Evolutionary conservation across 1,139 yeast species (phyloP), one percentile per base, ranked within the genome.

Genomic region (Pneumocystis sp.): DNA sequence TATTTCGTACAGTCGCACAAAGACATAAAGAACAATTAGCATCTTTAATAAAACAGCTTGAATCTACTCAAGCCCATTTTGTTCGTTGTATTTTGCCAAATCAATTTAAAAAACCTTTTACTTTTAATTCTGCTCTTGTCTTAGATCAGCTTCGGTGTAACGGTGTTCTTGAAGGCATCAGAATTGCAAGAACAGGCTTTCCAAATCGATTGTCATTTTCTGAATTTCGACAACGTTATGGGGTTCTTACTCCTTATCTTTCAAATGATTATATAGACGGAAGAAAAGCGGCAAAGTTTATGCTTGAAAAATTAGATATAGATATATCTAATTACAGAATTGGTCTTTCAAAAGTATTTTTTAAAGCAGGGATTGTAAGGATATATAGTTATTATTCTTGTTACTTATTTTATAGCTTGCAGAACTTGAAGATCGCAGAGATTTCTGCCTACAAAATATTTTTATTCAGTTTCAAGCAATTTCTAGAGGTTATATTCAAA

Each of bases 81-180:
- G 97, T 95, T 39, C 82, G 99, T 71, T 95, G 99, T 75, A 95
- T 95, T 65, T 79, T 95, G 63, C 99, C 99, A 8, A 95, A 95
- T 72, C 83, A 84, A 69, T 79, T 82, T 56, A 91, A 93, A 73
- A 80, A 80, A 67, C 85, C 97, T 0, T 83, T 82, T 62, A 78
- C 80, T 63, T 87, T 93, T 72, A 91, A 90, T 71, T 89, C 87
- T 71, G 78, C 76, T 40, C 77, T 95, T 59, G 96, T 95, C 3
- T 78, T 93, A 64, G 93, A 88, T 67, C 99, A 95, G 76, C 80
- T 95, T 68, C 81, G 97, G 68, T 95, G 97, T 74, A 95, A 95
- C 74, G 99, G 99, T 81, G 99, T 95, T 17, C 78, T 95, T 63
- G 99, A 95, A 78, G 99, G 99, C 69, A 95, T 95, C 61, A 82